phyloP scores from a whole-genome alignment of 2,329 filamentous ascomycete genomes.

The Hypocrella siamensis region DNA sequence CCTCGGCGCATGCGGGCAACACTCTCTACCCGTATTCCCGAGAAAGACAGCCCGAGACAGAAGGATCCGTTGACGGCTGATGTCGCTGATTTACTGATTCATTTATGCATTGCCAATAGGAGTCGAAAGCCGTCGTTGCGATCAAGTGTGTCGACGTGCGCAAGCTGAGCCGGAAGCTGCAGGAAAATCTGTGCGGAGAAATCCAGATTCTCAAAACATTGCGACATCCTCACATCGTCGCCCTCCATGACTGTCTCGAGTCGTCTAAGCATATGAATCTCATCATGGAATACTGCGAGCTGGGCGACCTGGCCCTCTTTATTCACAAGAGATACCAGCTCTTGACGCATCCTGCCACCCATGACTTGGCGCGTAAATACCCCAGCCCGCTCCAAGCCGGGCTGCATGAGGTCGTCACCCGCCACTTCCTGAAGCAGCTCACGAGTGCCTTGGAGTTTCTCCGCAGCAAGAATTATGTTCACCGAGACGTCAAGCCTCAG shows the following conservation, averaged over 20 bases:
- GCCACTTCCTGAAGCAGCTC: conserved; percentile 92
- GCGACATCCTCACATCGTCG: conserved; percentile 92
- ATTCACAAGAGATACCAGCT: conserved; percentile 87
- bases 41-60: too few relatives aligned
- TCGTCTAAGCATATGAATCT: conserved; percentile 80
- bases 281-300: conserved; percentile 96
- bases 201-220: conserved; percentile 90
- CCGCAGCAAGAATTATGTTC: conserved; percentile 71
- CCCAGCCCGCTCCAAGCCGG: conserved; percentile 69
- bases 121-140: conserved; percentile 67
- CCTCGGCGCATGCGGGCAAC: background rate
- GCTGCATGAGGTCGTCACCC: conserved; percentile 90
- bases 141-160: conserved; percentile 91
- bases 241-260: conserved; percentile 87
- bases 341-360: conserved; percentile 61
- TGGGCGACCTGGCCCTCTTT: conserved; percentile 87
- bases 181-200: conserved; percentile 88
- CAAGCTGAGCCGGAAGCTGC: conserved; percentile 88
- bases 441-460: conserved; percentile 84
- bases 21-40: background rate
- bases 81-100: background rate
- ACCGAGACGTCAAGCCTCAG: conserved; percentile 94
- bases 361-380: conserved; percentile 87
- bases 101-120: conserved; percentile 27
- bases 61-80: too few relatives aligned